A percentile compares a stretch with the other conserved stretches of the same genome.
These are phyloP conservation scores for Pyronema omphalodes DNA, from an alignment of 495 filamentous ascomycete genomes.

Conservation along the genomic window DNA sequence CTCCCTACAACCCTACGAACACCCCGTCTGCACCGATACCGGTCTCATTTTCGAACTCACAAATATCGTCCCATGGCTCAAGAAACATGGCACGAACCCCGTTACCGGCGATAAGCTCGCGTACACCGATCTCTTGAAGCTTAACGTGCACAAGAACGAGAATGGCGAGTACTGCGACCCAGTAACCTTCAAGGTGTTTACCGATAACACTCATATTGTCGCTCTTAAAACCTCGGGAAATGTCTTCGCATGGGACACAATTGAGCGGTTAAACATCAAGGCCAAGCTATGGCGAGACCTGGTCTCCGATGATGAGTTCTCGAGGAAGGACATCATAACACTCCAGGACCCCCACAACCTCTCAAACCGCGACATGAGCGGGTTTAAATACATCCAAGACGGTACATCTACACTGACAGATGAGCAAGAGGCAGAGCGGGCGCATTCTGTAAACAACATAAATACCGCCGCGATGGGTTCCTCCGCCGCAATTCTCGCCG, in stretches of 20 bases:
- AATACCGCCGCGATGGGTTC: slow-evolving; percentile 21
- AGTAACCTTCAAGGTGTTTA: slow-evolving; percentile 91
- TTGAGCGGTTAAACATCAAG: slow-evolving; percentile 91
- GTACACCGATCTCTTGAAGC: slow-evolving; percentile 67
- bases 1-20: slow-evolving; percentile 76
- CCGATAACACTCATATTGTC: slow-evolving; percentile 93
- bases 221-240: slow-evolving; percentile 63
- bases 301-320: slow-evolving; percentile 72
- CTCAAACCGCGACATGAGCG: slow-evolving; percentile 59
- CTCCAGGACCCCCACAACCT: slow-evolving; percentile 93
- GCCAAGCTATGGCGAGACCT: slow-evolving; percentile 92
- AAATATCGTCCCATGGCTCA: slow-evolving; percentile 78
- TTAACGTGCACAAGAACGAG: slow-evolving; percentile 83
- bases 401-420: slow-evolving; percentile 51
- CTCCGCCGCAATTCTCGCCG: slow-evolving; percentile 56
- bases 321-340: slow-evolving; percentile 83
- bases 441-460: slow-evolving; percentile 21
- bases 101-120: slow-evolving; percentile 64
- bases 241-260: slow-evolving; percentile 88
- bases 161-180: slow-evolving; percentile 88
- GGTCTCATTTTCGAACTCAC: slow-evolving; percentile 76
- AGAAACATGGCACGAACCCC: slow-evolving; percentile 80
- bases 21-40: slow-evolving; percentile 61
- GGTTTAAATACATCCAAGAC: slow-evolving; percentile 79
- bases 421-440: slow-evolving; percentile 39